These are phyloP conservation scores for Coemansia sp. DNA, from an alignment of 192 early-diverging fungal species.

Conservation along the genomic window DNA sequence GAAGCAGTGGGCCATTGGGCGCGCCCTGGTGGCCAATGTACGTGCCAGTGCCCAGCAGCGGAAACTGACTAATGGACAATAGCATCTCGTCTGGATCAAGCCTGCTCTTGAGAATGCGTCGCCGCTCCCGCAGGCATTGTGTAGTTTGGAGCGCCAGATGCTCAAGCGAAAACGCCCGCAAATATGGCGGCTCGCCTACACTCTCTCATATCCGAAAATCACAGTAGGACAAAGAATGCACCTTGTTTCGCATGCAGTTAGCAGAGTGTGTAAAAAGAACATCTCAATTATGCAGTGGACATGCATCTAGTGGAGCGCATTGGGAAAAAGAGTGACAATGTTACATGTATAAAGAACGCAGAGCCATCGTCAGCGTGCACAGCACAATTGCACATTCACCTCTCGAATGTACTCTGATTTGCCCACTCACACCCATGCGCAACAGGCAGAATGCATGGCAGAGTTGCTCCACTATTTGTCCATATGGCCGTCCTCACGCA, in stretches of 20 bases:
- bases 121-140: conserved; percentile 52
- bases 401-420: not conserved
- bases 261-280: not conserved
- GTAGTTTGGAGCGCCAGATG: conserved; percentile 33
- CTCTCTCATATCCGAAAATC: not conserved
- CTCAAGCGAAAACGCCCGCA: conserved; percentile 35
- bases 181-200: conserved; percentile 43
- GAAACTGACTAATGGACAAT: conserved; percentile 84
- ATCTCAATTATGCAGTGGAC: not conserved
- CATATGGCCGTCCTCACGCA: not conserved
- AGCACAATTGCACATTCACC: conserved; percentile 2
- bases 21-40: conserved; percentile 67
- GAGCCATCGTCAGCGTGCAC: not conserved
- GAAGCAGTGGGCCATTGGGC: conserved; percentile 62
- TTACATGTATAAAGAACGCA: not conserved
- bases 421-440: not conserved
- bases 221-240: not conserved
- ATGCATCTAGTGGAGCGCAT: not conserved
- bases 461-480: conserved; percentile 2
- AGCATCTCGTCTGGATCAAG: conserved; percentile 74
- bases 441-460: not conserved
- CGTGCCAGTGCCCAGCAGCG: conserved; percentile 75
- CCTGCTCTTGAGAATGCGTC: conserved; percentile 60
- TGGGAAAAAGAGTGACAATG: not conserved
- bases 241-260: conserved; percentile 8